A percentile compares a stretch with the other conserved stretches of the same genome.
Conservation (phyloP, 495 filamentous ascomycete species). For the Aeminium ludgeri region DNA sequence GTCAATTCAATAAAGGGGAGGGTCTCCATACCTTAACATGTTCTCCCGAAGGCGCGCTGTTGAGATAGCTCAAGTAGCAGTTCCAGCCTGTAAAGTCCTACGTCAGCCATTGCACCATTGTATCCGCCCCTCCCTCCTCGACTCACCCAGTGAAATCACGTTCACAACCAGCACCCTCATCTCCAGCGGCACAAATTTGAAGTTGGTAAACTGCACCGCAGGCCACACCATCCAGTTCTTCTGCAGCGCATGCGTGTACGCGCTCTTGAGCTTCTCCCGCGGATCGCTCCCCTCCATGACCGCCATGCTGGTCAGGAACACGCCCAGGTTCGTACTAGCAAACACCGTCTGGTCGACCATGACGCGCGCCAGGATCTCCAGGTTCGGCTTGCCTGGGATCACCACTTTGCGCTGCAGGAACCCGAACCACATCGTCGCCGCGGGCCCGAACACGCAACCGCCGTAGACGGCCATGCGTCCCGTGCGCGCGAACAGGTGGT, state of each 20-base stretch:
- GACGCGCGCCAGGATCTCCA: conserved; percentile 67
- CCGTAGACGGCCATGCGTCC: conserved; percentile 86
- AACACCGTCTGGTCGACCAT: conserved; percentile 74
- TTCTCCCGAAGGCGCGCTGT: conserved; percentile 29
- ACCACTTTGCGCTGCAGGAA: conserved; percentile 56
- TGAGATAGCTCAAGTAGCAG: conserved; percentile 78
- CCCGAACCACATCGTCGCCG: conserved; percentile 75
- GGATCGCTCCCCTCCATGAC: conserved; percentile 65
- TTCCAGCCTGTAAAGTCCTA: conserved; percentile 60
- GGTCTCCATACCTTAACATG: conserved; percentile 3
- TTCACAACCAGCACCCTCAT: conserved; percentile 82
- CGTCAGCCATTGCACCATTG: conserved; percentile 2
- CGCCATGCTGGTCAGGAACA: conserved; percentile 76
- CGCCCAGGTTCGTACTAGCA: conserved; percentile 59
- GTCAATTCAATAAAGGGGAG: neutral
- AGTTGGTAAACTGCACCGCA: conserved; percentile 76
- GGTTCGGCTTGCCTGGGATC: conserved; percentile 40
- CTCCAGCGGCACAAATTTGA: conserved; percentile 74
- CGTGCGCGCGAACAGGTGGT: conserved; percentile 69
- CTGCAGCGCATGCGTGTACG: conserved; percentile 50
- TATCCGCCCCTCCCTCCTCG: conserved; percentile 1
- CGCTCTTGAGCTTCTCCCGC: conserved; percentile 49
- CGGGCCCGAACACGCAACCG: conserved; percentile 82
- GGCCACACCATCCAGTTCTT: conserved; percentile 93
- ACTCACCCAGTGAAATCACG: conserved; percentile 55